Evolutionary conservation across 73 alveolate species (phyloP).

Genomic region (Paramecium caudatum): DNA sequence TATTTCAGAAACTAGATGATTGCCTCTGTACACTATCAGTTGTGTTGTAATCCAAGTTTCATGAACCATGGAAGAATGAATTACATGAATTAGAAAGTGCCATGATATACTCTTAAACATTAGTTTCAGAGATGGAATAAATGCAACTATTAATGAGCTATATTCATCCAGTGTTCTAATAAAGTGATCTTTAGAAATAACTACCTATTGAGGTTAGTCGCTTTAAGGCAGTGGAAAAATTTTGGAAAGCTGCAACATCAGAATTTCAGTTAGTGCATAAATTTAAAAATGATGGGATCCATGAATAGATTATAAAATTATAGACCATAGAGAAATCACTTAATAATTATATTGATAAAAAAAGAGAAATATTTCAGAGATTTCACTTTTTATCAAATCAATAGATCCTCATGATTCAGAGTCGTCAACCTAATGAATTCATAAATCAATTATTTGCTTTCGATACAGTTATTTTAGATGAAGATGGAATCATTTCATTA

Average conservation of each 20-base stretch:
- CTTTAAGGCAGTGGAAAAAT: background rate
- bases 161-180: background rate
- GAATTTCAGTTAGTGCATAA: slow-evolving; percentile 6
- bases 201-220: slow-evolving; percentile 32
- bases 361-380: slow-evolving; percentile 43
- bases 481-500: slow-evolving; percentile 14
- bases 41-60: background rate
- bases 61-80: background rate
- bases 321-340: background rate
- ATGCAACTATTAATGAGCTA: background rate
- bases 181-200: slow-evolving; percentile 28
- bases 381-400: slow-evolving; percentile 30
- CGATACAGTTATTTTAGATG: background rate
- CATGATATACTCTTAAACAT: background rate
- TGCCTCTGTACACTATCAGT: background rate
- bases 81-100: background rate
- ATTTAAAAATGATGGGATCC: background rate
- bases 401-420: background rate
- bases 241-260: slow-evolving; percentile 5
- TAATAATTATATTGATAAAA: slow-evolving; percentile 29
- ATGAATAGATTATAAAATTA: slow-evolving; percentile 17
- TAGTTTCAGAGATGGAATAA: background rate
- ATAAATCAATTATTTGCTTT: slow-evolving; percentile 16
- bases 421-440: background rate
- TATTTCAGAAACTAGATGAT: background rate